Conservation (phyloP, 139 green algal species). For the Closterium sp. region DNA sequence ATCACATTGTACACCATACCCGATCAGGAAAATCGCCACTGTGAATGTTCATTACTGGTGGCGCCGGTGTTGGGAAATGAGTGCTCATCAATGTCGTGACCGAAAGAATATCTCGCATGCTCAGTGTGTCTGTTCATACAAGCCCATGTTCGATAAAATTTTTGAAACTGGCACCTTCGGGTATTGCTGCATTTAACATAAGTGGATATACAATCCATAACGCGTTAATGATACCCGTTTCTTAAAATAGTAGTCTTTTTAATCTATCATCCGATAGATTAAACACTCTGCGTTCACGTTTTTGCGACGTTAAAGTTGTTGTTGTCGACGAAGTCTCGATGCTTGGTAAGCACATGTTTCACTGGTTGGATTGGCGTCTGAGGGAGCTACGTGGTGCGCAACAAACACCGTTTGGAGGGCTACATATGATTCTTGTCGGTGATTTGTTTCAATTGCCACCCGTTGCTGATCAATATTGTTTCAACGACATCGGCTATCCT, state of each 20-base stretch:
- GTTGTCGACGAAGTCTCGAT: slow-evolving; percentile 16
- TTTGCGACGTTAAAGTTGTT: not conserved
- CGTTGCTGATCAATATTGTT: no score
- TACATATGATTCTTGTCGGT: no score
- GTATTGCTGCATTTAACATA: no score
- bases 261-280: not conserved
- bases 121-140: no score
- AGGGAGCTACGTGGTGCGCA: no score
- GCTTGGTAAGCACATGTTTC: not conserved
- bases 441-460: no score
- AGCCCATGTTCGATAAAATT: no score
- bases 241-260: not conserved
- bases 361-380: no score
- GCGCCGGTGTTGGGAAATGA: slow-evolving; percentile 7
- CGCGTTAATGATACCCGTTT: not conserved
- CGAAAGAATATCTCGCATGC: no score
- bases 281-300: not conserved
- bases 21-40: not conserved
- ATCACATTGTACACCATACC: not conserved
- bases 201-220: slow-evolving; percentile 1
- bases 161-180: no score
- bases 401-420: no score
- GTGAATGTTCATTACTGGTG: slow-evolving; percentile 2
- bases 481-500: no score
- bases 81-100: not conserved